phyloP scores from a whole-genome alignment of 2,329 filamentous ascomycete genomes.

The Bipolaris victoriae region DNA sequence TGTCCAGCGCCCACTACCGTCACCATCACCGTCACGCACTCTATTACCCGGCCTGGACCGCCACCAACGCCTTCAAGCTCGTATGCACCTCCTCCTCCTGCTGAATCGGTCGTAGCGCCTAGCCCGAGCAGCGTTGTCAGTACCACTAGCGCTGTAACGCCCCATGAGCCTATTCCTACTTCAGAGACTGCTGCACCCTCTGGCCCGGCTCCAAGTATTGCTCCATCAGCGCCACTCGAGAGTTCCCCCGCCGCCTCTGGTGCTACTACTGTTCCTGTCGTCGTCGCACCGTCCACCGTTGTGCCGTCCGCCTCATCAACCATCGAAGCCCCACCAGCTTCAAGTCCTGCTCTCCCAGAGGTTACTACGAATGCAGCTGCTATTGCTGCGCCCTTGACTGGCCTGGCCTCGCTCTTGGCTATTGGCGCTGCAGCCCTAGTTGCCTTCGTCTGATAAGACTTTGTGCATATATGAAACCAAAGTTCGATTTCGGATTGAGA shows the following conservation, averaged over 20 bases:
- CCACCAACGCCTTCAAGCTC: conserved; percentile 15
- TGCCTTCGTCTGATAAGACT: conserved; percentile 22
- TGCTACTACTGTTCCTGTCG: background rate
- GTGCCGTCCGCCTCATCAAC: conserved; percentile 2
- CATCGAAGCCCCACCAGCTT: conserved; percentile 13
- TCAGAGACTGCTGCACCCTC: conserved; percentile 7
- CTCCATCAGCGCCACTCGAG: conserved; percentile 5
- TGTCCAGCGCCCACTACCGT: conserved; percentile 31
- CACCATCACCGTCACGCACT: conserved; percentile 37
- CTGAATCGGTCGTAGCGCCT: conserved; percentile 23
- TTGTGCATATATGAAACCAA: background rate
- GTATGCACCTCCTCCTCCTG: conserved; percentile 15
- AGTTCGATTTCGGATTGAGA: background rate
- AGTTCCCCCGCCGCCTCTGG: conserved; percentile 13
- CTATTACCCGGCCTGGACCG: conserved; percentile 20
- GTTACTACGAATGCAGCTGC: conserved; percentile 23
- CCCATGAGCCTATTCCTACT: conserved; percentile 7
- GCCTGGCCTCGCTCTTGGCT: conserved; percentile 30
- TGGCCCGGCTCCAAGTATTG: background rate
- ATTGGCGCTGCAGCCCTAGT: conserved; percentile 31
- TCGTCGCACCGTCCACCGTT: background rate
- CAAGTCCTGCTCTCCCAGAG: conserved; percentile 4
- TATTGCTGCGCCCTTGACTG: conserved; percentile 25
- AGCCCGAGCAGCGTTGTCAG: conserved; percentile 16
- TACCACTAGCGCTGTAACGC: conserved; percentile 10